phyloP scores from a whole-genome alignment of 768 basidiomycete genomes.

The Floccularia luteovirens region DNA sequence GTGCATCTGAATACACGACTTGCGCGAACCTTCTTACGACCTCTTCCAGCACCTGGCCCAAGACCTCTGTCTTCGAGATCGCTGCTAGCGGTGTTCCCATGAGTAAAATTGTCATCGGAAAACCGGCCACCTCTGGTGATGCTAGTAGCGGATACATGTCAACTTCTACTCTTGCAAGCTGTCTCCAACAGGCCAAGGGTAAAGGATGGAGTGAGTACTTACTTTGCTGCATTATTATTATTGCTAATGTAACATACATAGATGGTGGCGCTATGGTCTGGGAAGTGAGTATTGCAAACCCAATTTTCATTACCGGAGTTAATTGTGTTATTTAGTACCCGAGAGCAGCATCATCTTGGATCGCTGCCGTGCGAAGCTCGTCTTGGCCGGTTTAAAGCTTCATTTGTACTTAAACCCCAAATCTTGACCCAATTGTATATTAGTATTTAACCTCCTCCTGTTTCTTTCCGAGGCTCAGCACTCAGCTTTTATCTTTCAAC shows the following conservation, averaged over 20 bases:
- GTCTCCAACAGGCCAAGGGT: slow-evolving; percentile 49
- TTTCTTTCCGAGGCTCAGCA: too few species aligned
- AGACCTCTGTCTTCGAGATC: slow-evolving; percentile 54
- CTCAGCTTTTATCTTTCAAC: too few species aligned
- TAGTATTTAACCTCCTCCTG: too few species aligned
- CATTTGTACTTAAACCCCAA: too few species aligned
- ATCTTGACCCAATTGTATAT: too few species aligned
- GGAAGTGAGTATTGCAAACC: slow-evolving; percentile 18
- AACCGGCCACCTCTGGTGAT: slow-evolving; percentile 47
- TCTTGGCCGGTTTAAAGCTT: slow-evolving; percentile 29
- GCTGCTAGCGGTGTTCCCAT: slow-evolving; percentile 47
- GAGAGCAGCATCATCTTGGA: slow-evolving; percentile 26
- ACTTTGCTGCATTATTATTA: neutral
- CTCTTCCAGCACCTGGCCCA: slow-evolving; percentile 55
- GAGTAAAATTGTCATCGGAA: slow-evolving; percentile 70
- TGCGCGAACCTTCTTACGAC: slow-evolving; percentile 50
- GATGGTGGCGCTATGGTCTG: slow-evolving; percentile 30
- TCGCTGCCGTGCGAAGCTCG: slow-evolving; percentile 18
- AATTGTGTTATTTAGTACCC: slow-evolving; percentile 15
- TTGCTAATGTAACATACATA: slow-evolving; percentile 4
- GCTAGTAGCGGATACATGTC: slow-evolving; percentile 59
- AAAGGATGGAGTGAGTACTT: slow-evolving; percentile 59
- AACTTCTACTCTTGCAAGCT: slow-evolving; percentile 46
- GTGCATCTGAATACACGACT: slow-evolving; percentile 53
- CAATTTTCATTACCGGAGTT: neutral